These are phyloP conservation scores for Ophiostoma piceae DNA, from an alignment of 2,329 filamentous ascomycete species.

Conservation along the genomic window DNA sequence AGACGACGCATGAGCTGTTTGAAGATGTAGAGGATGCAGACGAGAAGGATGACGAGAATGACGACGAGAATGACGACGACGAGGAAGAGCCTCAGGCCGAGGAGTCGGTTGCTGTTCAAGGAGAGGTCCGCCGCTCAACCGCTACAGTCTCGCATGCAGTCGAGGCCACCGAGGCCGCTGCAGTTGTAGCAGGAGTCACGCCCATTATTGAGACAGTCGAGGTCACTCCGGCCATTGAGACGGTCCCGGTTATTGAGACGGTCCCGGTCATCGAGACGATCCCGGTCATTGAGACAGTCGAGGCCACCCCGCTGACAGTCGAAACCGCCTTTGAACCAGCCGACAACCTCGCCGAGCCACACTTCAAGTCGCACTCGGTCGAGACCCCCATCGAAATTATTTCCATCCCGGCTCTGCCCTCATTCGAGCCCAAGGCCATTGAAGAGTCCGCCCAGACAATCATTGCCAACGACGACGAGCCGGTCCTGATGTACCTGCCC, in stretches of 20 bases:
- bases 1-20: neutral
- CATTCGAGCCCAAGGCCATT: slow-evolving; percentile 1
- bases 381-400: slow-evolving; percentile 2
- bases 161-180: neutral
- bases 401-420: neutral
- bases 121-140: neutral
- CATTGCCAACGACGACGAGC: neutral
- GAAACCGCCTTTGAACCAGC: neutral
- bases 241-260: neutral
- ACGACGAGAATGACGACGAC: neutral
- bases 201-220: neutral
- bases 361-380: neutral
- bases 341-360: neutral
- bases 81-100: neutral
- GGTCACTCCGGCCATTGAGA: neutral
- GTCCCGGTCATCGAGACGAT: no score
- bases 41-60: no score
- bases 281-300: neutral
- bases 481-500: neutral
- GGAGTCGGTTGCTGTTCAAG: neutral
- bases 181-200: neutral
- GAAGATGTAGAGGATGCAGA: neutral
- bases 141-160: neutral
- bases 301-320: neutral
- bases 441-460: neutral